phyloP scores from a whole-genome alignment of 2,329 filamentous ascomycete species.

The Botryosphaeria dothidea region DNA sequence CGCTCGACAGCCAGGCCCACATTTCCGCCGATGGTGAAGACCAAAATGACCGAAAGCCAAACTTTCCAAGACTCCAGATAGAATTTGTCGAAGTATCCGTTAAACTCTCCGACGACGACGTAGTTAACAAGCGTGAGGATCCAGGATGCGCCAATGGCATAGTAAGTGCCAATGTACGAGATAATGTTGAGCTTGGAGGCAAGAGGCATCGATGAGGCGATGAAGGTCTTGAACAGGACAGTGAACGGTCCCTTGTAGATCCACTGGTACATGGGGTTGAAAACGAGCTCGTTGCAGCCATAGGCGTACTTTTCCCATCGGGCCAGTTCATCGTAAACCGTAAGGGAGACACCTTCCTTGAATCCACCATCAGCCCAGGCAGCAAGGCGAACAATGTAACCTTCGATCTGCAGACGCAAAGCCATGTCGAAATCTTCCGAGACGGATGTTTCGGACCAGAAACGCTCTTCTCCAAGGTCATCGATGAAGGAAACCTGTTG shows the following conservation, averaged over 20 bases:
- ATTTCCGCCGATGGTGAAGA: constrained; percentile 12
- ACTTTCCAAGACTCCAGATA: constrained; percentile 19
- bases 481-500: constrained; percentile 58
- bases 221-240: constrained; percentile 61
- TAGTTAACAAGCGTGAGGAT: constrained; percentile 70
- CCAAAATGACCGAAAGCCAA: constrained; percentile 15
- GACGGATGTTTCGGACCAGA: constrained; percentile 75
- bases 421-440: constrained; percentile 79
- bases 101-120: constrained; percentile 70
- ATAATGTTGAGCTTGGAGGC: constrained; percentile 71
- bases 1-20: constrained; percentile 11
- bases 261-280: constrained; percentile 67
- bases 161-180: constrained; percentile 71
- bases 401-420: constrained; percentile 67
- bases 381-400: constrained; percentile 67
- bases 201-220: constrained; percentile 62
- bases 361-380: constrained; percentile 70
- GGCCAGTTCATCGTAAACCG: constrained; percentile 70
- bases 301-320: constrained; percentile 76
- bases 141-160: constrained; percentile 68
- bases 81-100: constrained; percentile 43
- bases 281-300: constrained; percentile 70
- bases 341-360: constrained; percentile 72
- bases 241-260: constrained; percentile 64
- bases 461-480: constrained; percentile 63